Evolutionary conservation across 345 rosid species (phyloP).

Genomic region (Hypericum androsaemum): DNA sequence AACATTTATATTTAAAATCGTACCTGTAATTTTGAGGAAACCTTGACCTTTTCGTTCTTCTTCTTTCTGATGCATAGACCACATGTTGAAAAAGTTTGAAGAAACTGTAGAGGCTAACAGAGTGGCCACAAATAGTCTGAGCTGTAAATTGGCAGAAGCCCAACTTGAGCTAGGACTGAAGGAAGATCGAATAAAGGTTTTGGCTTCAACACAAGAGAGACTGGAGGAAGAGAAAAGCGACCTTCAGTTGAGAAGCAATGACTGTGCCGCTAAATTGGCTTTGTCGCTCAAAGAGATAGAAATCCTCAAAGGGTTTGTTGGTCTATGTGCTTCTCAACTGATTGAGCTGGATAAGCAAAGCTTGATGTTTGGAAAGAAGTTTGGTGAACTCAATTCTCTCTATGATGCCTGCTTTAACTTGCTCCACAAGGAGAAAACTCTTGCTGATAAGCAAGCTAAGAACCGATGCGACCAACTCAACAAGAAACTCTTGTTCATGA

Average conservation of each 20-base stretch:
- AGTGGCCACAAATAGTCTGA: slow-evolving; percentile 40
- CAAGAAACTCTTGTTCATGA: slow-evolving; percentile 34
- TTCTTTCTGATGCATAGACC: slow-evolving; percentile 43
- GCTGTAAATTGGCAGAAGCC: slow-evolving; percentile 45
- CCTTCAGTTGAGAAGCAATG: slow-evolving; percentile 40
- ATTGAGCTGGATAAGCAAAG: slow-evolving; percentile 48
- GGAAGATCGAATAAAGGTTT: slow-evolving; percentile 44
- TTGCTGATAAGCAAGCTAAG: slow-evolving; percentile 38
- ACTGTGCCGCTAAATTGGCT: slow-evolving; percentile 35
- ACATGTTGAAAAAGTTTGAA: slow-evolving; percentile 40
- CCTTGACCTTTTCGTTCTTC: background rate
- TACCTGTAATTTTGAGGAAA: slow-evolving; percentile 1
- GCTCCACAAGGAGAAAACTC: slow-evolving; percentile 39
- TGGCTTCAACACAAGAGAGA: slow-evolving; percentile 36
- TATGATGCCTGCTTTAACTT: slow-evolving; percentile 42
- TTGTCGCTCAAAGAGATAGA: slow-evolving; percentile 39
- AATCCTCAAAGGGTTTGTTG: slow-evolving; percentile 44
- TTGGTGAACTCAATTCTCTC: slow-evolving; percentile 44
- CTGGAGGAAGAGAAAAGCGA: slow-evolving; percentile 50
- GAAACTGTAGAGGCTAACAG: slow-evolving; percentile 28
- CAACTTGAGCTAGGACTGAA: slow-evolving; percentile 37
- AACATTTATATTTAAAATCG: background rate
- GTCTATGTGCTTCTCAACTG: slow-evolving; percentile 37
- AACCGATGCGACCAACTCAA: slow-evolving; percentile 43
- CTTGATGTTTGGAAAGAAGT: slow-evolving; percentile 32